These are phyloP conservation scores for Talaromyces adpressus DNA, from an alignment of 495 filamentous ascomycete species.

Conservation along the genomic window DNA sequence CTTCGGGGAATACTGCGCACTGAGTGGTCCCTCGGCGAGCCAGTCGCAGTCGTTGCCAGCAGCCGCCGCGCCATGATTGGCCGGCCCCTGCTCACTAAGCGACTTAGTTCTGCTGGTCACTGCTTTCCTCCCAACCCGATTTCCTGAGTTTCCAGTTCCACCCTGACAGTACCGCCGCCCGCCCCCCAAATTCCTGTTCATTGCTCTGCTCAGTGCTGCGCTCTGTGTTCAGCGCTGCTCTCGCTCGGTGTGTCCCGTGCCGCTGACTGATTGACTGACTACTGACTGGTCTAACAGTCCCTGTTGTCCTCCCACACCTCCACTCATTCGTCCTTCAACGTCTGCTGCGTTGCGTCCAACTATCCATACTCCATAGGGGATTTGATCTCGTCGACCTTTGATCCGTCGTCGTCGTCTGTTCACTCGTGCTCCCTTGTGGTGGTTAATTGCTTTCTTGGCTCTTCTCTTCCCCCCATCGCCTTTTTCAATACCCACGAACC, in stretches of 20 bases:
- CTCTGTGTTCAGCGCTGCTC: not conserved
- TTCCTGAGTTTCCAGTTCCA: not conserved
- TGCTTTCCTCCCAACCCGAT: not conserved
- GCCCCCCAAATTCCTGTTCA: constrained; percentile 1
- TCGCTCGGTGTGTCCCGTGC: not conserved
- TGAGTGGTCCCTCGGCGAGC: not conserved
- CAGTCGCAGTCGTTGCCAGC: not conserved
- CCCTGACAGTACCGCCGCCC: not conserved
- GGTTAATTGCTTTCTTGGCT: not conserved
- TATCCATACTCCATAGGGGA: not conserved
- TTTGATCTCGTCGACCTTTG: not conserved
- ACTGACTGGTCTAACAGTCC: not conserved
- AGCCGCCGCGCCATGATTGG: not conserved
- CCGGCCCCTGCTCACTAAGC: constrained; percentile 7
- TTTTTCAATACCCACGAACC: constrained; percentile 1
- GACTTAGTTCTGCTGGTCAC: not conserved
- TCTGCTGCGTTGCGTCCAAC: not conserved
- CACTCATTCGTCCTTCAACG: constrained; percentile 1
- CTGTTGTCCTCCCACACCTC: constrained; percentile 1
- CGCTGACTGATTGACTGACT: not conserved
- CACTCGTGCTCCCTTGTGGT: not conserved
- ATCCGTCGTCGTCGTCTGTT: not conserved
- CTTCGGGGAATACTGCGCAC: not conserved
- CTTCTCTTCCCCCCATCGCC: constrained; percentile 6
- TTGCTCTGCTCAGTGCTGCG: not conserved